Conservation (phyloP, 1,284 basidiomycete species). For the Irpex rosettiformis region DNA sequence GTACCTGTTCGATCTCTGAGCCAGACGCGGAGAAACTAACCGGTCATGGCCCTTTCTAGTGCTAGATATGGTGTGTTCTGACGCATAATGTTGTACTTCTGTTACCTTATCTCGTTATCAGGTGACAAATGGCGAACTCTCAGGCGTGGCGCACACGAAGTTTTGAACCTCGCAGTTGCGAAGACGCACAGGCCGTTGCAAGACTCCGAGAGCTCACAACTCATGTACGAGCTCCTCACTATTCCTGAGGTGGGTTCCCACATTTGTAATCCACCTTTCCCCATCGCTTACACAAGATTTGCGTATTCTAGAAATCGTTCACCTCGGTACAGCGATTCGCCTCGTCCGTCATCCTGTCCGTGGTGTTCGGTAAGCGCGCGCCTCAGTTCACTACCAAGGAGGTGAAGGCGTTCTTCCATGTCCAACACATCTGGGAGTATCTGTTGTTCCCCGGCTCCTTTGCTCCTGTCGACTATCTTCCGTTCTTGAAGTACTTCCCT, state of each 20-base stretch:
- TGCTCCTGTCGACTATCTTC: constrained; percentile 33
- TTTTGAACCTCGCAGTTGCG: constrained; percentile 26
- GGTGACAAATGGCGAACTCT: constrained; percentile 29
- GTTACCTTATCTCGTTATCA: background rate
- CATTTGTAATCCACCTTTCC: background rate
- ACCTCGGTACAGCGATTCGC: constrained; percentile 26
- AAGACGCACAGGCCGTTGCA: constrained; percentile 25
- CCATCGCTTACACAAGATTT: background rate
- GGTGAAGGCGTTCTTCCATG: constrained; percentile 24
- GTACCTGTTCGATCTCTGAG: background rate
- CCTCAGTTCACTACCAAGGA: constrained; percentile 24
- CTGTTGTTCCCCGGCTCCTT: constrained; percentile 28
- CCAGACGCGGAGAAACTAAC: too few relatives aligned
- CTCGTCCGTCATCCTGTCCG: constrained; percentile 27
- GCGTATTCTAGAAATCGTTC: constrained; percentile 23
- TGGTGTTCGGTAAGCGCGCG: constrained; percentile 29
- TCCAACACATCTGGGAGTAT: constrained; percentile 24
- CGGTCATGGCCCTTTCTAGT: background rate
- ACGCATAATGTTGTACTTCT: background rate
- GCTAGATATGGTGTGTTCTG: background rate
- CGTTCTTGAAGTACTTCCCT: constrained; percentile 32
- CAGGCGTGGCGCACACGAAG: constrained; percentile 26
- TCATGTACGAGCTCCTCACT: constrained; percentile 30
- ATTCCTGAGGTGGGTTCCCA: constrained; percentile 26
- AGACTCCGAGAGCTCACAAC: constrained; percentile 30